Evolutionary conservation across 2,329 filamentous ascomycete species (phyloP), one percentile per base, ranked within the genome.

Genomic region (Fusarium subtropicale): DNA sequence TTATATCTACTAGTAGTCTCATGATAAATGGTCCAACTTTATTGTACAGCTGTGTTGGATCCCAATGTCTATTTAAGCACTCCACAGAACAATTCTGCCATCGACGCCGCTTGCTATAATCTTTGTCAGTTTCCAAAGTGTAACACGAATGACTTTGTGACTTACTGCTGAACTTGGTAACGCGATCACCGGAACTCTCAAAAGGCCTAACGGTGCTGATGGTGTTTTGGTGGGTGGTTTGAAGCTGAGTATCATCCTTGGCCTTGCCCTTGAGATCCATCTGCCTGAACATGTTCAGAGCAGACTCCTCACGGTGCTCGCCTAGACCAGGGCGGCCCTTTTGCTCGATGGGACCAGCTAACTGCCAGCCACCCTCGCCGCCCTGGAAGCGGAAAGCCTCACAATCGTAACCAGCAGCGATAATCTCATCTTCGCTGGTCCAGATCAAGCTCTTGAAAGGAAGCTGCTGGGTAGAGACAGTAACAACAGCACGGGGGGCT

Each of bases 211-310:
- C 84, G 3, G 90, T 97, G 76, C 88, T 93, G 77, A 99, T 92
- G 28, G 94, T 97, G 82, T 99, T 99, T 79, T 99, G 96, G 81
- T 99, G 96, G 47, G 96, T 89, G 13, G 96, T 98, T 83, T 93
- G 96, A 73, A 99, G 86, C 83, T 97, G 92, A 6, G 94, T 97
- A 79, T 98, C 94, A 76, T 97, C 94, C 77, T 93, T 93, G 58
- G 86, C 84, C 82, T 97, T 97, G 67, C 96, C 96, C 86, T 96
- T 97, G 71, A 99, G 86, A 81, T 99, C 96, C 96, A 99, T 98
- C 84, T 97, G 94, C 76, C 90, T 89, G 84, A 99, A 99, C 93
- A 98, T 97, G 81, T 98, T 97, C 79, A 97, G 84, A 26, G 96
- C 96, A 70, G 92, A 96, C 79, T 98, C 96, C 81, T 98, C 96